These are phyloP conservation scores for Prunus persica DNA, from an alignment of 306 rosid genomes.

Conservation along the genomic window Prunus_persica_NCBIv2 NC_034016.1:20617001-20617500, in stretches of 20 bases:
- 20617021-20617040: constrained; percentile 83
- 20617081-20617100: constrained; percentile 80
- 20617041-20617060: constrained; percentile 78
- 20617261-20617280: background rate
- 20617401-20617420: constrained; percentile 38
- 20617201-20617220: constrained; percentile 85
- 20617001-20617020: constrained; percentile 57
- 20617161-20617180: constrained; percentile 67
- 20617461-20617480: constrained; percentile 43
- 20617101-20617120: constrained; percentile 85
- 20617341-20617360: constrained; percentile 39
- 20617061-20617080: constrained; percentile 30
- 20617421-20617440: constrained; percentile 36
- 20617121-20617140: constrained; percentile 92
- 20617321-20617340: constrained; percentile 53
- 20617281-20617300: constrained; percentile 17
- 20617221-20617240: constrained; percentile 11
- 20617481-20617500: background rate
- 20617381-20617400: constrained; percentile 43
- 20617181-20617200: constrained; percentile 61
- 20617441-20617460: constrained; percentile 19
- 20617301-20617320: constrained; percentile 43
- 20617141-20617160: constrained; percentile 61
- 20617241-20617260: background rate
- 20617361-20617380: constrained; percentile 21